Base-by-base conservation (phyloP, 192 early-diverging fungal species). In the Umbelopsis vinacea region DNA sequence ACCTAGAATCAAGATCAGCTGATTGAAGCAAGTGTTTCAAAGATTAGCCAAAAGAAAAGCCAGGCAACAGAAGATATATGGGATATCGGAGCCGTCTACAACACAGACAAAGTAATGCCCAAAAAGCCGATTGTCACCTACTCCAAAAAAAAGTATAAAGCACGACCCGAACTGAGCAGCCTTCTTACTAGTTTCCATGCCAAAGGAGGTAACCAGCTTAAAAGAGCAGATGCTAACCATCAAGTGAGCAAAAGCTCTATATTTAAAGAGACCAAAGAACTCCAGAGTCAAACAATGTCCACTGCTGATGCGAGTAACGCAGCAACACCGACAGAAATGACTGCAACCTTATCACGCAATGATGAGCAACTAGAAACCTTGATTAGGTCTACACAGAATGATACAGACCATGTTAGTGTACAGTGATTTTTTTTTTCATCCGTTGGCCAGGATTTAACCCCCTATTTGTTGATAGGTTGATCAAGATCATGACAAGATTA, bases 51-150 rank as follows among this genome's bases (percentile, higher is more conserved):
- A 29, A 29, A n/a, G 26, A 17, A 0, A 11, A 37, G 12, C 1
- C 29, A 63, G 33, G 26, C 12, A 10, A 6, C 26, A 9, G 33
- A 37, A 37, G 57, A 63, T 63, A 63, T 63, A 35, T 63, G 57
- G 57, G 57, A 63, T 17, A 33, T 63, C 12, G 57, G 57, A 38
- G 33, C 26, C 7, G 57, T 63, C 15, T 63, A 63, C 33, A 63
- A 37, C 15, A 29, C 26, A 63, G 57, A 63, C 33, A 63, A 63
- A 12, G 19, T 37, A 19, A 63, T 37, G 29, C 57, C 57, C 29
- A 63, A 63, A 19, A 63, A 63, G 4, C 19, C 57, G 26, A 63
- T 63, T 17, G 57, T 63, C 11, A 63, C 57, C 11, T 63, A 63
- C 19, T 63, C 57, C 19, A 63, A 63, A 26, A 26, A 29, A 14